phyloP scores from a whole-genome alignment of 1,284 basidiomycete genomes.

The Rhodotorula sp. region DNA sequence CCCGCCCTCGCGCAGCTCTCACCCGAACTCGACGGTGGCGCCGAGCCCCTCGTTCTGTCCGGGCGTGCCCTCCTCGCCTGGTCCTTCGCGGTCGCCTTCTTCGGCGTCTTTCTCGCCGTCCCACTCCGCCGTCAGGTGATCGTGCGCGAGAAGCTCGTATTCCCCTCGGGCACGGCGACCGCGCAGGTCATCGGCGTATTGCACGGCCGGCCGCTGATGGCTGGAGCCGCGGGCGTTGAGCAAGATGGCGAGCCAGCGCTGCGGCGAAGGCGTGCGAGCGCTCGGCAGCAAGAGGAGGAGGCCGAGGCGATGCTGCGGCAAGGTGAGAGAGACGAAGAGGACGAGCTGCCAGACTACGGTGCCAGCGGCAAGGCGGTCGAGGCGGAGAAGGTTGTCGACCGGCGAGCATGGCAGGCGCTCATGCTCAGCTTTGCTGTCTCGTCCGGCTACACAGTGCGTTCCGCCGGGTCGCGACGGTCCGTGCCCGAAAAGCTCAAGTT shows the following conservation, averaged over 20 bases:
- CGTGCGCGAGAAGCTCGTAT: constrained; percentile 87
- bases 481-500: background rate
- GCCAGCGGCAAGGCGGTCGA: constrained; percentile 63
- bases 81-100: constrained; percentile 87
- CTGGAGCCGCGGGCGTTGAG: background rate
- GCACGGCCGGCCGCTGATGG: constrained; percentile 66
- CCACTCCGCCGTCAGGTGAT: constrained; percentile 94
- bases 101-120: constrained; percentile 91
- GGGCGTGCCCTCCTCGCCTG: constrained; percentile 74
- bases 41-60: constrained; percentile 69
- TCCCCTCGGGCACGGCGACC: constrained; percentile 92
- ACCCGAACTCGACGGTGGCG: constrained; percentile 68
- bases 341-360: constrained; percentile 62
- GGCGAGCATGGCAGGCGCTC: constrained; percentile 51
- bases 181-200: constrained; percentile 91
- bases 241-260: background rate
- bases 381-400: constrained; percentile 25
- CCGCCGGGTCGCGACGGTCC: background rate
- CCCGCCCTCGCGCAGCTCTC: constrained; percentile 81
- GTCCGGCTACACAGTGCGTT: constrained; percentile 35
- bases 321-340: constrained; percentile 15
- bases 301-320: constrained; percentile 2
- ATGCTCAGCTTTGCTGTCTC: constrained; percentile 60
- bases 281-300: constrained; percentile 1
- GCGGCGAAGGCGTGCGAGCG: constrained; percentile 3